A percentile compares a stretch with the other conserved stretches of the same genome.
phyloP scores from a whole-genome alignment of 1,284 basidiomycete genomes.

The Vanrija pseudolonga region DNA sequence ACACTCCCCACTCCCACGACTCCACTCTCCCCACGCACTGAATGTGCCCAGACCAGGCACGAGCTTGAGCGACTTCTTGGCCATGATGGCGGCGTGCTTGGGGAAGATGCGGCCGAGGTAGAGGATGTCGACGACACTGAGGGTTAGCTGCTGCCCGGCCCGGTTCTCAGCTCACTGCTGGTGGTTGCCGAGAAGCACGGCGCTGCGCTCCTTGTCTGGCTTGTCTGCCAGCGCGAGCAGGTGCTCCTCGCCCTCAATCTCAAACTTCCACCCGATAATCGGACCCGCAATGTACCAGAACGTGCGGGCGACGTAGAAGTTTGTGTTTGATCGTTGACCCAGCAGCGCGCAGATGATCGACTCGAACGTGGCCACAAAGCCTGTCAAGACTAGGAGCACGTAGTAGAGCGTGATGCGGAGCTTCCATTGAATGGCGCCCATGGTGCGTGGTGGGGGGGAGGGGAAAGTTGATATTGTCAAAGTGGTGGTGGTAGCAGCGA shows the following conservation, averaged over 20 bases:
- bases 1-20: neutral
- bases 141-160: neutral
- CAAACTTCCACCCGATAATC: constrained; percentile 68
- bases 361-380: constrained; percentile 69
- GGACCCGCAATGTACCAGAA: constrained; percentile 73
- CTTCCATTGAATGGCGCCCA: constrained; percentile 51
- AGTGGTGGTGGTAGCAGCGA: neutral
- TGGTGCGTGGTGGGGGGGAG: constrained; percentile 10
- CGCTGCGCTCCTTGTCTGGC: constrained; percentile 21
- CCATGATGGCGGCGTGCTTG: constrained; percentile 79
- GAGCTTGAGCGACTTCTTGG: constrained; percentile 85
- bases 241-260: constrained; percentile 82
- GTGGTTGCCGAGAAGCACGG: constrained; percentile 84
- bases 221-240: constrained; percentile 58
- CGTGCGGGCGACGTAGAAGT: constrained; percentile 76
- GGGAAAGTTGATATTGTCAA: neutral
- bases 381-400: constrained; percentile 66
- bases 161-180: constrained; percentile 58
- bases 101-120: constrained; percentile 86
- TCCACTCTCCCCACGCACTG: constrained; percentile 51
- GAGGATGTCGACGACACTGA: constrained; percentile 76
- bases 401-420: constrained; percentile 69
- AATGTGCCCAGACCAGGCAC: constrained; percentile 85
- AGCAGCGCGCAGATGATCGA: constrained; percentile 66
- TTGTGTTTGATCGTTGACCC: constrained; percentile 74